Base-by-base conservation (phyloP, 257 asterid species). In the Capsicum baccatum region DNA sequence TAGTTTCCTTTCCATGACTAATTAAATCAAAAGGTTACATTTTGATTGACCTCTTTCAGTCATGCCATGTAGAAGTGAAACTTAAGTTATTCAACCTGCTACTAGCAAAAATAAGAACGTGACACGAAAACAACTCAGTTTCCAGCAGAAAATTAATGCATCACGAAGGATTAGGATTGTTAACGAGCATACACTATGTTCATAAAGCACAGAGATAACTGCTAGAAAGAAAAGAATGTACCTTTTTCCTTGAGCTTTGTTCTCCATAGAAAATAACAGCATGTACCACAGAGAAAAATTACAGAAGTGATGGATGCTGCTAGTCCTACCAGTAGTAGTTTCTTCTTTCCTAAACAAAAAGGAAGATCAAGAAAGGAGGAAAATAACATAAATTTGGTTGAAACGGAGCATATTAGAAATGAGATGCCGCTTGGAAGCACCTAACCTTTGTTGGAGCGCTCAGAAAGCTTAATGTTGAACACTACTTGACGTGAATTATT, bases 191-290 rank as follows among this genome's bases (percentile, higher is more conserved):
- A 12, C 5, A 4, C 59, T 55, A 14, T 55, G 59, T 58, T 63
- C 70, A 63, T 26, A 9, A 63, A 63, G 71, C 14, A 6, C 44
- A 26, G 60, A 52, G 10, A 50, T 76, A 1, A 44, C 37, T 76
- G 39, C 17, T 50, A 5, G 79, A 16, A 76, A 47, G 5, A 15
- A 1, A 17, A 64, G 4, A 44, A 16, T 11, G 47, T 70, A 88
- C 87, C 90, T 62, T 83, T 87, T n/a, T 47, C 70, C 83, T 84
- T 85, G 73, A 74, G 86, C 21, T 81, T 84, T 50, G 74, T 76
- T 84, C 83, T 84, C 63, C 83, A 84, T 19, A 84, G 33, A n/a
- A 57, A 48, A 69, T 47, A 70, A 12, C 66, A 69, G 8, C 76
- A 39, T 44, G 87, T 57, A 83, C 60, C 56, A 52, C 70, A 85